These are phyloP conservation scores for Oryza australiensis DNA, from an alignment of 176 grass and related monocot species.

Conservation along the genomic window DNA sequence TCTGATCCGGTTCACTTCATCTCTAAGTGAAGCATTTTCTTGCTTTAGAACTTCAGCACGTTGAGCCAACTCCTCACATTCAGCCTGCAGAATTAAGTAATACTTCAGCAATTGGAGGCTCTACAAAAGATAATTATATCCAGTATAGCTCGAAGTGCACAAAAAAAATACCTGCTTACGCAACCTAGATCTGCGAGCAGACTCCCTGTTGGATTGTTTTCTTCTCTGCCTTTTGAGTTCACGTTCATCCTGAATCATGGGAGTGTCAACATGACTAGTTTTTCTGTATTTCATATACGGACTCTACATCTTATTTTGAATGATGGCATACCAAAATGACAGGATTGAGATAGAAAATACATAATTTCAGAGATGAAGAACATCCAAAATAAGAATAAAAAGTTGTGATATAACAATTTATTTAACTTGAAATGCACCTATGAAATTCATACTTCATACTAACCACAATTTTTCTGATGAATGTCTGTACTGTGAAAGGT, in stretches of 20 bases:
- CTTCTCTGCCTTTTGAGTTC: conserved; percentile 96
- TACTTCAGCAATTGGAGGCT: conserved; percentile 11
- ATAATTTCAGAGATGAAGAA: background rate
- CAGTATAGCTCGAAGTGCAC: conserved; percentile 2
- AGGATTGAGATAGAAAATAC: background rate
- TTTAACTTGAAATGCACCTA: conserved; percentile 24
- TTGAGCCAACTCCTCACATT: conserved; percentile 92
- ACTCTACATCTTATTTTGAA: conserved; percentile 6
- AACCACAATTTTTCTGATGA: conserved; percentile 10
- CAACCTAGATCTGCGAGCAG: conserved; percentile 95
- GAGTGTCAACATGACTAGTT: conserved; percentile 26
- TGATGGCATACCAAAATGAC: background rate
- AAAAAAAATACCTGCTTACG: conserved; percentile 80
- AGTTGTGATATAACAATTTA: conserved; percentile 5
- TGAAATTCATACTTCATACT: background rate
- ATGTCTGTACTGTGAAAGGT: background rate
- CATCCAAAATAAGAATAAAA: background rate
- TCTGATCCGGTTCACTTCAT: conserved; percentile 80
- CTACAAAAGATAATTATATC: conserved; percentile 7
- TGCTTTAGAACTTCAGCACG: conserved; percentile 86
- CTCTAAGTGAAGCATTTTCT: conserved; percentile 93
- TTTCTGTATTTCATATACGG: background rate
- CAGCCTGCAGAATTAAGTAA: conserved; percentile 68
- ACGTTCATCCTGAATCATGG: conserved; percentile 77
- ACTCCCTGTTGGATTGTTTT: conserved; percentile 98